A percentile compares a stretch with the other conserved stretches of the same genome.
phyloP scores from a whole-genome alignment of 768 basidiomycete genomes.

The Mycena epipterygia region DNA sequence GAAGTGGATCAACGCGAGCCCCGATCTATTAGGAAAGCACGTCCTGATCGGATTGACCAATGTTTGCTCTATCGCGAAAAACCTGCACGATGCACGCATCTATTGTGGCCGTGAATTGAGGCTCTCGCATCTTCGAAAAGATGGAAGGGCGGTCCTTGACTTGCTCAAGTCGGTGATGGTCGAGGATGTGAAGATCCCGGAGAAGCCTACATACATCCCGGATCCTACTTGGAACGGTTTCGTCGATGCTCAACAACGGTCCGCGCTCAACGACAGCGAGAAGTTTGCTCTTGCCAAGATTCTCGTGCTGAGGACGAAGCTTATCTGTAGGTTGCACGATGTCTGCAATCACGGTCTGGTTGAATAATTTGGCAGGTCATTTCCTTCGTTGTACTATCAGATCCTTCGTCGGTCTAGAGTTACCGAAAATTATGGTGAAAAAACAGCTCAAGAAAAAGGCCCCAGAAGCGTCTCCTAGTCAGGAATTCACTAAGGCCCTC shows the following conservation, averaged over 20 bases:
- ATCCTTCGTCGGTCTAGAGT: constrained; percentile 10
- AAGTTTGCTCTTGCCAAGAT: constrained; percentile 25
- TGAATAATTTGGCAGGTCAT: constrained; percentile 1
- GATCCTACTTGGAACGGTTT: constrained; percentile 29
- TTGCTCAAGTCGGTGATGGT: constrained; percentile 23
- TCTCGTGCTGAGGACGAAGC: constrained; percentile 31
- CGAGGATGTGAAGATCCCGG: constrained; percentile 6
- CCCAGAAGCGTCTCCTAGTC: background rate
- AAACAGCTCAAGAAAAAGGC: constrained; percentile 18
- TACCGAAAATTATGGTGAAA: background rate
- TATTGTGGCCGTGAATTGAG: constrained; percentile 29
- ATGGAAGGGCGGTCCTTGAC: constrained; percentile 13
- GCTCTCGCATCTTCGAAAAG: constrained; percentile 12
- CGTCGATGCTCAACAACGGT: background rate
- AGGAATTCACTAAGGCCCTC: background rate
- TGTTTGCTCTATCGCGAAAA: constrained; percentile 31
- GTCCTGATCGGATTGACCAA: constrained; percentile 28
- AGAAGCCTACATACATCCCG: constrained; percentile 31
- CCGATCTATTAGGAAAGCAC: constrained; percentile 28
- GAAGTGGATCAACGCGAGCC: constrained; percentile 19
- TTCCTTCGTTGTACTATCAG: background rate
- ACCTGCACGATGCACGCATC: constrained; percentile 31
- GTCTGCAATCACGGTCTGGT: background rate
- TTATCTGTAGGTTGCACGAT: constrained; percentile 28
- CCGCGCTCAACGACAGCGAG: constrained; percentile 17